A percentile compares a stretch with the other conserved stretches of the same genome.
Conservation (phyloP, 192 early-diverging fungal genomes). For the Gryganskiella cystojenkinii region DNA sequence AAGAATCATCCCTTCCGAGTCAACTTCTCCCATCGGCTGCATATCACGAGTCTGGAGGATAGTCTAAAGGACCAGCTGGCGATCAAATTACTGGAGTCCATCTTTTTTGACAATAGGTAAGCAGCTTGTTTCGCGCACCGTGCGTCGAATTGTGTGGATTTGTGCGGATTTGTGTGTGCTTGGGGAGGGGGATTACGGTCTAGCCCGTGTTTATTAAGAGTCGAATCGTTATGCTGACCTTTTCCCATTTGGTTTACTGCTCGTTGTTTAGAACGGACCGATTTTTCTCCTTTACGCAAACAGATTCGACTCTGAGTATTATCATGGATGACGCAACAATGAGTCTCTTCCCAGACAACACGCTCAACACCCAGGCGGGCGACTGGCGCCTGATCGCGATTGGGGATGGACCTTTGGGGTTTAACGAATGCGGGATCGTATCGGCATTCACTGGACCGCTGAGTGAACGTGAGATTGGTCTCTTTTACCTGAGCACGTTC, state of each 20-base stretch:
- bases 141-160: no score
- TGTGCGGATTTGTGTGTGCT: background rate
- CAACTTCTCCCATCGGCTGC: slow-evolving; percentile 26
- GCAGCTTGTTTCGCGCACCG: background rate
- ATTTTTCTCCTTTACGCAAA: slow-evolving; percentile 53
- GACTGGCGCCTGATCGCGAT: slow-evolving; percentile 46
- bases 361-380: slow-evolving; percentile 45
- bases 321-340: slow-evolving; percentile 46
- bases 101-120: slow-evolving; percentile 49
- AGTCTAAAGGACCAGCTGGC: slow-evolving; percentile 43
- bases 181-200: background rate
- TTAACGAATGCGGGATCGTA: slow-evolving; percentile 41
- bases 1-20: slow-evolving; percentile 12
- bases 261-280: background rate
- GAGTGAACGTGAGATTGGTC: slow-evolving; percentile 22
- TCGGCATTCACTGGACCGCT: slow-evolving; percentile 32
- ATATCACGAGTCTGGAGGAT: slow-evolving; percentile 50
- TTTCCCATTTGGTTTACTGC: background rate
- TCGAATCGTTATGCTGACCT: background rate
- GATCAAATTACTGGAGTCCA: slow-evolving; percentile 41
- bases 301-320: slow-evolving; percentile 43
- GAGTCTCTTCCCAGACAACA: slow-evolving; percentile 44
- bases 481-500: slow-evolving; percentile 50
- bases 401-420: slow-evolving; percentile 42
- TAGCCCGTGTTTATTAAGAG: background rate